Evolutionary conservation across 2,329 filamentous ascomycete genomes (phyloP).

Genomic region (Colletotrichum tropicale): DNA sequence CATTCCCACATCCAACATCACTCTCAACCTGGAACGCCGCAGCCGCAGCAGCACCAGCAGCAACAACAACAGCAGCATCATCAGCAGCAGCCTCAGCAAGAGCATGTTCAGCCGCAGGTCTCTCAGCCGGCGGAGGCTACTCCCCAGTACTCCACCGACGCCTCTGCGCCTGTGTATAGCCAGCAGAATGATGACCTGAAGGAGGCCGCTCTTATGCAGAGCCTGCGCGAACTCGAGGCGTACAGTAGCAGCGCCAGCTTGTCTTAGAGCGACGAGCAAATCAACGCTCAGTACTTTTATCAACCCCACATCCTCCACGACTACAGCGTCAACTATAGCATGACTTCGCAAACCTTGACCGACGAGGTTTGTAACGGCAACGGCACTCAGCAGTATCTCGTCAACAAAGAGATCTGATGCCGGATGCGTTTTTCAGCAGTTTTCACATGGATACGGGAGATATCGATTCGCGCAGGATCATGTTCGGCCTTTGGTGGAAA

Average conservation of each 20-base stretch:
- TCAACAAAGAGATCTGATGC: background rate
- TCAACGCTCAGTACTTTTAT: background rate
- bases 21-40: constrained; percentile 14
- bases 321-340: background rate
- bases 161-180: constrained; percentile 3
- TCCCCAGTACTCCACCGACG: constrained; percentile 3
- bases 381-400: background rate
- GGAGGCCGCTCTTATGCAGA: constrained; percentile 21
- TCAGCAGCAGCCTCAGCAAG: constrained; percentile 22
- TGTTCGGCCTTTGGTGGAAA: background rate
- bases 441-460: background rate
- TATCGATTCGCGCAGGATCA: background rate
- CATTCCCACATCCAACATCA: constrained; percentile 8
- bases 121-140: constrained; percentile 1
- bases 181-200: constrained; percentile 18
- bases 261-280: constrained; percentile 5
- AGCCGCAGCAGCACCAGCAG: constrained; percentile 15
- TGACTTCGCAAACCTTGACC: background rate
- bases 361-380: background rate
- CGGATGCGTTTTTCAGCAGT: background rate
- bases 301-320: background rate
- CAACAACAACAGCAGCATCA: constrained; percentile 18
- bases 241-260: constrained; percentile 15
- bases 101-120: constrained; percentile 18
- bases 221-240: constrained; percentile 19